A percentile compares a stretch with the other conserved stretches of the same genome.
These are phyloP conservation scores for Naganishia kalamii DNA, from an alignment of 768 basidiomycete species.

Conservation along the genomic window DNA sequence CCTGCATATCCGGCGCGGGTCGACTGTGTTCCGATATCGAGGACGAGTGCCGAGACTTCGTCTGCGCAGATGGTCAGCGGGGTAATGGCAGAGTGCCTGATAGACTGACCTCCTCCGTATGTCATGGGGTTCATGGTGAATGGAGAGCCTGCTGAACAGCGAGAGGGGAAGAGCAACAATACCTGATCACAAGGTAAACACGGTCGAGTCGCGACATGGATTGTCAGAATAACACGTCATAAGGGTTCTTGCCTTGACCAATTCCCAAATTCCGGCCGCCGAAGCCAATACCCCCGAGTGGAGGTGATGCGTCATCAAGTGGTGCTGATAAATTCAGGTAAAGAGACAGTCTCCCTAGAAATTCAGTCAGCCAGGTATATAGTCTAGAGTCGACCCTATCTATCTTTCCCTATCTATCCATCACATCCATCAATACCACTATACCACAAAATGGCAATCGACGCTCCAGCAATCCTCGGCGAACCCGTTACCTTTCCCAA, in stretches of 20 bases:
- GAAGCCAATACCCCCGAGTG: too few relatives aligned
- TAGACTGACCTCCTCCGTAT: constrained; percentile 45
- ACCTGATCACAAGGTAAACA: constrained; percentile 9
- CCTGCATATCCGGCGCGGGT: constrained; percentile 94
- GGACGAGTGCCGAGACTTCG: constrained; percentile 91
- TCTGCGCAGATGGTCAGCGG: constrained; percentile 51
- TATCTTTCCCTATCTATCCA: neutral
- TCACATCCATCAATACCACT: neutral
- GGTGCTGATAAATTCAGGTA: too few relatives aligned
- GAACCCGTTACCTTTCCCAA: constrained; percentile 34
- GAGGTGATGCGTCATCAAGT: too few relatives aligned
- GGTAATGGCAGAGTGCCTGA: neutral
- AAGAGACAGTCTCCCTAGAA: too few relatives aligned
- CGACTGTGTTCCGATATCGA: constrained; percentile 87
- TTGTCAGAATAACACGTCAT: too few relatives aligned
- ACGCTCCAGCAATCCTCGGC: constrained; percentile 16
- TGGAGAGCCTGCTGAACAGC: too few relatives aligned
- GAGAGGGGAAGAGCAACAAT: too few relatives aligned
- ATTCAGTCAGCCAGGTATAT: too few relatives aligned
- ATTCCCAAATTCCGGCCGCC: constrained; percentile 2
- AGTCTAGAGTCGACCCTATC: neutral
- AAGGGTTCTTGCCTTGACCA: too few relatives aligned
- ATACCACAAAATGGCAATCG: neutral
- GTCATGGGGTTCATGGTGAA: constrained; percentile 21
- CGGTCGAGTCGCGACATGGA: neutral